Conservation (phyloP, 352 stramenopile genomes). For the Globisporangium camurandrum region DNA sequence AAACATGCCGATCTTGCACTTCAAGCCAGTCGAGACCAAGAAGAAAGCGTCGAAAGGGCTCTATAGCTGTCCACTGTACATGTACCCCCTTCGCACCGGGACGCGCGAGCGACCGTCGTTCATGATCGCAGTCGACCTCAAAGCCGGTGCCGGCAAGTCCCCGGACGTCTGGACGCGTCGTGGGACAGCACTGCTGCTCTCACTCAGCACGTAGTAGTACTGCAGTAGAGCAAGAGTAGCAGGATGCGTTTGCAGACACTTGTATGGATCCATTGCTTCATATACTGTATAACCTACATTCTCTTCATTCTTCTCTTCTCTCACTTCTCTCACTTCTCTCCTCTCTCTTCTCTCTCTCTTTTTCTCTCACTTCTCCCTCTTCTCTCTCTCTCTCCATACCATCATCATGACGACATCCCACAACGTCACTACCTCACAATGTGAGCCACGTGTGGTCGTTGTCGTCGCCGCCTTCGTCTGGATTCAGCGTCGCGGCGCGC, state of each 20-base stretch:
- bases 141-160: constrained; percentile 74
- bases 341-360: no score
- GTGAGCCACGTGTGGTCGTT: constrained; percentile 47
- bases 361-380: not conserved
- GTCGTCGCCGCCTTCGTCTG: constrained; percentile 16
- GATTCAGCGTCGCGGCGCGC: constrained; percentile 15
- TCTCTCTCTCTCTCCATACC: not conserved
- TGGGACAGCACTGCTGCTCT: constrained; percentile 90
- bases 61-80: constrained; percentile 94
- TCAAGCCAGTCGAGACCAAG: constrained; percentile 93
- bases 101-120: constrained; percentile 93
- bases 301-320: no score
- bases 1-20: constrained; percentile 91
- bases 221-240: not conserved
- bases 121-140: constrained; percentile 92
- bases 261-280: not conserved
- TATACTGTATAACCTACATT: no score
- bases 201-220: constrained; percentile 59
- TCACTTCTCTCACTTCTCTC: no score
- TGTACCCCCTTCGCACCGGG: constrained; percentile 94
- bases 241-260: not conserved
- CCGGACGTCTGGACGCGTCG: constrained; percentile 92
- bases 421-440: constrained; percentile 14
- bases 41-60: constrained; percentile 90
- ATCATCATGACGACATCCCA: not conserved